These are phyloP conservation scores for Fusarium sambucinum DNA, from an alignment of 2,329 filamentous ascomycete species.

Conservation along the genomic window DNA sequence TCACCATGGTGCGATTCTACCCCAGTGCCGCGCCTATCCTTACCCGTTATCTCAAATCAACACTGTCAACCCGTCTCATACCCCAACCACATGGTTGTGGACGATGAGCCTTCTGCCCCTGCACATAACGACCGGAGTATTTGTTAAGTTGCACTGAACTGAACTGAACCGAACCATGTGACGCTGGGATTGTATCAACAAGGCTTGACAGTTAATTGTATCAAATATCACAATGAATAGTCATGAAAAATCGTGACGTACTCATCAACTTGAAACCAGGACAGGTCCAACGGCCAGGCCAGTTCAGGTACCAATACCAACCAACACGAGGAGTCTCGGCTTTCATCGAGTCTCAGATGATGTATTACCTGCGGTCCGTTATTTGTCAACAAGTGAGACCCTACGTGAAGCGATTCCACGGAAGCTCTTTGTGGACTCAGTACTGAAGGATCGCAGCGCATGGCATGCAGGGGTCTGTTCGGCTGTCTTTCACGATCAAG, in stretches of 20 bases:
- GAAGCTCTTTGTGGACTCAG: not conserved
- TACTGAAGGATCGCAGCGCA: not conserved
- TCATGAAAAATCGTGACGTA: not conserved
- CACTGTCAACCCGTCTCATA: slow-evolving; percentile 5
- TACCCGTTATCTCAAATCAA: slow-evolving; percentile 1
- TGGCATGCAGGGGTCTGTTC: slow-evolving; percentile 9
- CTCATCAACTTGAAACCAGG: not conserved
- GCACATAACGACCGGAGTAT: slow-evolving; percentile 24
- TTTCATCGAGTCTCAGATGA: slow-evolving; percentile 8
- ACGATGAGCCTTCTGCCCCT: slow-evolving; percentile 7
- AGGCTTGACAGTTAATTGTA: not conserved
- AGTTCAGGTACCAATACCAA: not conserved
- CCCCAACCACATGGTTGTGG: slow-evolving; percentile 30
- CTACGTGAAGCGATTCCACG: not conserved
- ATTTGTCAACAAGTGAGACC: slow-evolving; percentile 25
- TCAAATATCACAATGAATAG: not conserved
- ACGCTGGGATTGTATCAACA: not conserved
- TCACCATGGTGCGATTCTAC: slow-evolving; percentile 30
- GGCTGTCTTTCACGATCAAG: slow-evolving; percentile 27
- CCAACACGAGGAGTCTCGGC: not conserved
- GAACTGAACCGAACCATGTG: not conserved
- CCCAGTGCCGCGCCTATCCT: slow-evolving; percentile 29
- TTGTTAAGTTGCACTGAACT: slow-evolving; percentile 14
- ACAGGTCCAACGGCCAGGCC: not conserved
- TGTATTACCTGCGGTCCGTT: slow-evolving; percentile 14